phyloP scores from a whole-genome alignment of 2,329 filamentous ascomycete species.

The Penicillium sp. region DNA sequence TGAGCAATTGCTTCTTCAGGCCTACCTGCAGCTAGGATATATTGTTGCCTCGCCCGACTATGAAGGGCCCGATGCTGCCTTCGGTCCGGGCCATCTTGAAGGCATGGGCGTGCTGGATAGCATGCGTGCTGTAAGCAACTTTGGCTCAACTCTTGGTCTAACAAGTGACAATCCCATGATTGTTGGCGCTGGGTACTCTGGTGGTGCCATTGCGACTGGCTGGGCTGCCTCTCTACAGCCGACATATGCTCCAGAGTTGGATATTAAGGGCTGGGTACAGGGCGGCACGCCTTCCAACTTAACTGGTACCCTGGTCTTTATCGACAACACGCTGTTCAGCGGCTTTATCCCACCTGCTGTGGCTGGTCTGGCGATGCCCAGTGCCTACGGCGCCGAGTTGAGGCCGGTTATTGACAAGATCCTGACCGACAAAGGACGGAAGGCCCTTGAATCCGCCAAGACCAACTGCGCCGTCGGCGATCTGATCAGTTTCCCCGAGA shows the following conservation, averaged over 20 bases:
- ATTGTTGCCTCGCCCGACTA: conserved; percentile 55
- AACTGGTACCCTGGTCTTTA: conserved; percentile 26
- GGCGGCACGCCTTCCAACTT: conserved; percentile 35
- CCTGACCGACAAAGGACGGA: conserved; percentile 22
- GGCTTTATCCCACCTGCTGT: conserved; percentile 31
- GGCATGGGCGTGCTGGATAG: conserved; percentile 53
- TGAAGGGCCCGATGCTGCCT: conserved; percentile 52
- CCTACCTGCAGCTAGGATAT: conserved; percentile 51
- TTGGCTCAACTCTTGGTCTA: conserved; percentile 27
- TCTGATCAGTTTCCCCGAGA: conserved; percentile 21
- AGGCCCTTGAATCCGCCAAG: conserved; percentile 19
- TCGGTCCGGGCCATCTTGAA: conserved; percentile 45
- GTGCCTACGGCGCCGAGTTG: conserved; percentile 30
- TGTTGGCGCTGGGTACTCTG: conserved; percentile 60
- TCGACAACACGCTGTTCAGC: conserved; percentile 29
- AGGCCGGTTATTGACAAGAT: conserved; percentile 23
- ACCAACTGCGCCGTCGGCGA: conserved; percentile 23
- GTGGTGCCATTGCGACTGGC: conserved; percentile 57
- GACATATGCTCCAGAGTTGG: conserved; percentile 58
- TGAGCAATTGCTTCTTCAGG: conserved; percentile 36
- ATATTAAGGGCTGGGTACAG: conserved; percentile 41
- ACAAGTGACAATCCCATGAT: conserved; percentile 22
- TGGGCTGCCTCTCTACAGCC: conserved; percentile 59
- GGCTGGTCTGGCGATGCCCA: conserved; percentile 26
- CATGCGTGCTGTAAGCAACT: conserved; percentile 46